phyloP scores from a whole-genome alignment of 805 yeast species.

The Dipodascus geniculatus region DNA sequence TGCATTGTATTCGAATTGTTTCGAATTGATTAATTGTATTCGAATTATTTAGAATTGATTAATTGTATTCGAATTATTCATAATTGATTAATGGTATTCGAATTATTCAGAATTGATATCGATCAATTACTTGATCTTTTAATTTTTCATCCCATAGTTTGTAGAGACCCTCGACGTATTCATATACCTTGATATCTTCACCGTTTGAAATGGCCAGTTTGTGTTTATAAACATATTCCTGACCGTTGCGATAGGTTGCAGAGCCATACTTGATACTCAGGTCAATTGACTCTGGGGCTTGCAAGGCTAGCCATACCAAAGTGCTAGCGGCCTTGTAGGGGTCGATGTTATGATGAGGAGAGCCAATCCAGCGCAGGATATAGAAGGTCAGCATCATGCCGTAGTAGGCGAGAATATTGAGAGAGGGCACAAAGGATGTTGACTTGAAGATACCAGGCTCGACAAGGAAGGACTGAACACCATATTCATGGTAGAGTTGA shows the following conservation, averaged over 20 bases:
- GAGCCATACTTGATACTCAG: constrained; percentile 61
- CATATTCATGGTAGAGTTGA: constrained; percentile 33
- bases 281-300: constrained; percentile 26
- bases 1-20: too few relatives aligned
- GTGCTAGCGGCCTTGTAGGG: constrained; percentile 90
- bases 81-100: too few relatives aligned
- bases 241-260: constrained; percentile 52
- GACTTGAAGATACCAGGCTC: constrained; percentile 94
- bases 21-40: too few relatives aligned
- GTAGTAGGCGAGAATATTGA: constrained; percentile 68
- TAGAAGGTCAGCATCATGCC: constrained; percentile 83
- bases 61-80: too few relatives aligned
- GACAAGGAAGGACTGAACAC: constrained; percentile 61
- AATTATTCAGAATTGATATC: constrained; percentile 17
- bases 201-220: constrained; percentile 27
- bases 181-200: constrained; percentile 45
- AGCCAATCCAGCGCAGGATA: constrained; percentile 69
- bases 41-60: too few relatives aligned
- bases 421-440: constrained; percentile 61
- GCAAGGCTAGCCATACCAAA: constrained; percentile 52
- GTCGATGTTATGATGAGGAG: constrained; percentile 78
- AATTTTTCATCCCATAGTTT: constrained; percentile 65
- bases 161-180: constrained; percentile 45
- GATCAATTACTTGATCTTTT: constrained; percentile 57
- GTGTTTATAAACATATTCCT: constrained; percentile 44